Percentiles rank a stretch among this genome's conserved stretches.
These are phyloP conservation scores for Flaveria linearis DNA, from an alignment of 129 eudicot genomes.

Conservation along the genomic window DNA sequence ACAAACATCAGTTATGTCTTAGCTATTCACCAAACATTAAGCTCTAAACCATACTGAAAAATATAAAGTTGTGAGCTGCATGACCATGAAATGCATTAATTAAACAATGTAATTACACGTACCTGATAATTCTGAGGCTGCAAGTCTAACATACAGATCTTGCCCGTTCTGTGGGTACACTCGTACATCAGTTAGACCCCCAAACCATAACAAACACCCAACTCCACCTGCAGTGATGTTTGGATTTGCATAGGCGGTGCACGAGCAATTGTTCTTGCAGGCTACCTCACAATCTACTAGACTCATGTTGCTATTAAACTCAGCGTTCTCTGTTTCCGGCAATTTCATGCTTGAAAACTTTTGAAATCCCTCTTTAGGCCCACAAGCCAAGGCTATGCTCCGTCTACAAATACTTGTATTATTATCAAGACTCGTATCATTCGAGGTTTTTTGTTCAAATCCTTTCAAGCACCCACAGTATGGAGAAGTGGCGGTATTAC, in stretches of 20 bases:
- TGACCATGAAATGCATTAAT: not conserved
- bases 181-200: conserved; percentile 23
- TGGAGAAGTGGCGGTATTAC: conserved; percentile 15
- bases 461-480: conserved; percentile 40
- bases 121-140: conserved; percentile 26
- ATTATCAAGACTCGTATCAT: conserved; percentile 21
- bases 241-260: conserved; percentile 38
- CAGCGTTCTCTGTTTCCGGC: conserved; percentile 29
- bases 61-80: not conserved
- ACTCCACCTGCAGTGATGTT: conserved; percentile 33
- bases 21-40: not conserved
- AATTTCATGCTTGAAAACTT: conserved; percentile 32
- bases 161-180: conserved; percentile 38
- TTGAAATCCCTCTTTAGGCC: conserved; percentile 34
- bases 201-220: conserved; percentile 55
- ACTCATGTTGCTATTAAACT: conserved; percentile 2
- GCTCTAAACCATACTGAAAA: not conserved
- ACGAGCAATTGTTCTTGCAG: conserved; percentile 33
- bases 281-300: conserved; percentile 31
- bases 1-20: not conserved
- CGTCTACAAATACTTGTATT: conserved; percentile 31
- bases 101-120: not conserved
- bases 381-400: conserved; percentile 25
- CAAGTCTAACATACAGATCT: conserved; percentile 36
- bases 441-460: conserved; percentile 27